Conservation (phyloP, 371 early-diverging fungal genomes). For the Rhizopus delemar region DNA sequence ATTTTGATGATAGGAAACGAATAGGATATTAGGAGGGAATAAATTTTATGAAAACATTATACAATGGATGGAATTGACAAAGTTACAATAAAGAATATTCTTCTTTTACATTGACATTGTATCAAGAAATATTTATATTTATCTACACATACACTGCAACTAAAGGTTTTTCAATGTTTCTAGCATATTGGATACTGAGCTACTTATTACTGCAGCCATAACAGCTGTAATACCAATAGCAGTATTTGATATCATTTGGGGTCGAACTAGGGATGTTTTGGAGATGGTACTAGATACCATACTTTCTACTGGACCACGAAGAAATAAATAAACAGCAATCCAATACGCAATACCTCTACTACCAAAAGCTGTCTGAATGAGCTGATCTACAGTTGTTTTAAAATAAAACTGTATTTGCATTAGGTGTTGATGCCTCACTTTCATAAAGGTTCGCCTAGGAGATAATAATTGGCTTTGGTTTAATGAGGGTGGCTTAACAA, state of each 20-base stretch:
- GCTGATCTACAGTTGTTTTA: not conserved
- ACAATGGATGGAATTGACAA: too few relatives aligned
- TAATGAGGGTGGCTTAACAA: not conserved
- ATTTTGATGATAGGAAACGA: too few relatives aligned
- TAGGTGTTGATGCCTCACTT: too few relatives aligned
- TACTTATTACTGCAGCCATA: slow-evolving; percentile 11
- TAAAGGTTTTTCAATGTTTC: slow-evolving; percentile 1
- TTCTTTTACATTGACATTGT: too few relatives aligned
- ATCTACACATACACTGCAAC: slow-evolving; percentile 6
- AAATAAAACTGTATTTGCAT: too few relatives aligned
- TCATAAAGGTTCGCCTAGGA: too few relatives aligned
- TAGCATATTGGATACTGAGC: slow-evolving; percentile 10
- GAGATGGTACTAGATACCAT: not conserved
- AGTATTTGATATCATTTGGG: not conserved
- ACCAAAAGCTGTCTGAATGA: slow-evolving; percentile 12
- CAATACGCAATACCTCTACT: slow-evolving; percentile 16
- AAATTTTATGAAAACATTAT: too few relatives aligned
- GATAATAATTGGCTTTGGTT: too few relatives aligned
- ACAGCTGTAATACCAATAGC: slow-evolving; percentile 24
- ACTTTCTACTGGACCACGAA: slow-evolving; percentile 24
- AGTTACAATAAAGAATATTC: too few relatives aligned
- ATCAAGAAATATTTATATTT: too few relatives aligned
- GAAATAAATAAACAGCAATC: slow-evolving; percentile 16
- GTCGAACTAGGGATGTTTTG: slow-evolving; percentile 1
- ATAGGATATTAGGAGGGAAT: too few relatives aligned